phyloP scores from a whole-genome alignment of 352 stramenopile species.

The Stramenopiles sp. region DNA sequence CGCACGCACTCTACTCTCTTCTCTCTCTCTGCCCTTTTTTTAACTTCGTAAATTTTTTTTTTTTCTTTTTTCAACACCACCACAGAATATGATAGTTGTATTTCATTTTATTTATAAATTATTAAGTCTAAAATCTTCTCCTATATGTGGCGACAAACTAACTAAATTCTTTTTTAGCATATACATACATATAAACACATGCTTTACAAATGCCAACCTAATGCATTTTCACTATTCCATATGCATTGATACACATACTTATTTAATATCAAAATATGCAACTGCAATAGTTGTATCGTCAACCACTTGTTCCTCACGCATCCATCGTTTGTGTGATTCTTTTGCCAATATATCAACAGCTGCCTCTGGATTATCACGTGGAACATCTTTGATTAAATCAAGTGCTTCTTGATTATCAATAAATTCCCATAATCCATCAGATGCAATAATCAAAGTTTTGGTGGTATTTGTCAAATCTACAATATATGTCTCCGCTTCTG shows the following conservation, averaged over 20 bases:
- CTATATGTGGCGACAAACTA: no score
- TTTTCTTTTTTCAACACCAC: no score
- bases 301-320: conserved; percentile 94
- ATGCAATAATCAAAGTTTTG: conserved; percentile 83
- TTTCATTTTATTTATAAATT: no score
- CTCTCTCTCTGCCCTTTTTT: no score
- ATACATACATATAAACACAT: no score
- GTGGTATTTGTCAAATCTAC: conserved; percentile 39
- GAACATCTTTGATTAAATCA: conserved; percentile 45
- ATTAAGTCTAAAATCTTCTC: no score
- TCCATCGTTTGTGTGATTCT: conserved; percentile 67
- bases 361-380: conserved; percentile 45
- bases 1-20: no score
- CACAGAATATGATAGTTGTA: no score
- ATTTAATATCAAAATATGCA: conserved; percentile 64
- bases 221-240: no score
- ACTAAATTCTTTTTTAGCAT: no score
- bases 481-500: conserved; percentile 78
- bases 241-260: conserved; percentile 12
- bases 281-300: conserved; percentile 96
- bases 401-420: conserved; percentile 84
- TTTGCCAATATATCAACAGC: conserved; percentile 37
- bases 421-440: conserved; percentile 96
- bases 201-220: no score
- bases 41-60: no score